Percentiles rank a stretch among this genome's conserved stretches.
Conservation (phyloP, 2,329 filamentous ascomycete genomes). For the Neofusicoccum kwambonambiense region DNA sequence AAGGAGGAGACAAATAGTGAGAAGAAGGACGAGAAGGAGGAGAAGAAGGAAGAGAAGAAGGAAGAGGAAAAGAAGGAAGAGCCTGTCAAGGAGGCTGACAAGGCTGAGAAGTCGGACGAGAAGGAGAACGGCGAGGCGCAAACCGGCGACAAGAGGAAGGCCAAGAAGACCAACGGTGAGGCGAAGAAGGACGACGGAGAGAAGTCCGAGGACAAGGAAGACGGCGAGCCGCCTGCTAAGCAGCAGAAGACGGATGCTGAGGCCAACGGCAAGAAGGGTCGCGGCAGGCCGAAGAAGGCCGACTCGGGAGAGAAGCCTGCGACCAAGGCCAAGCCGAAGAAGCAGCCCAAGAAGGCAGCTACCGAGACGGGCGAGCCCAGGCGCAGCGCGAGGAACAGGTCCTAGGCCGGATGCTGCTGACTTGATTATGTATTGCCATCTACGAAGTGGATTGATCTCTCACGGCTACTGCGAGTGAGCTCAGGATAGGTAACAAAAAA, state of each 20-base stretch:
- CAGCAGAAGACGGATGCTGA: slow-evolving; percentile 34
- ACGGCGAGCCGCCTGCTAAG: slow-evolving; percentile 29
- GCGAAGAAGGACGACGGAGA: slow-evolving; percentile 25
- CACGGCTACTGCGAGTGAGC: not conserved
- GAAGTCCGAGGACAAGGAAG: slow-evolving; percentile 23
- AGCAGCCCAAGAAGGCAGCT: slow-evolving; percentile 49
- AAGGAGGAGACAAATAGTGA: slow-evolving; percentile 25
- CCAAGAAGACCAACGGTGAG: slow-evolving; percentile 29
- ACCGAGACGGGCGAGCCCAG: slow-evolving; percentile 49
- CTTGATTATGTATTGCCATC: not conserved
- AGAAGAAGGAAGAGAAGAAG: slow-evolving; percentile 31
- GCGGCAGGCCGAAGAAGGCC: slow-evolving; percentile 33
- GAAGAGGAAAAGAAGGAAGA: slow-evolving; percentile 29
- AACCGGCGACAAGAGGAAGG: slow-evolving; percentile 37
- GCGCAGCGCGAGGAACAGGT: slow-evolving; percentile 44
- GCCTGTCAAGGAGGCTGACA: slow-evolving; percentile 35
- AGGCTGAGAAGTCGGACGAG: slow-evolving; percentile 26
- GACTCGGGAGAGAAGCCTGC: slow-evolving; percentile 31
- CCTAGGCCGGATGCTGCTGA: not conserved
- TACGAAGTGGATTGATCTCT: not conserved
- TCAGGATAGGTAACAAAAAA: slow-evolving; percentile 10
- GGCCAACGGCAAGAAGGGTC: slow-evolving; percentile 28
- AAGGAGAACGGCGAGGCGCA: slow-evolving; percentile 29
- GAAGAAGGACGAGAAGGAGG: slow-evolving; percentile 25
- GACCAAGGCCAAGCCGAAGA: slow-evolving; percentile 37